These are phyloP conservation scores for Podospora anserina DNA, from an alignment of 495 filamentous ascomycete species.

Conservation along the genomic window DNA sequence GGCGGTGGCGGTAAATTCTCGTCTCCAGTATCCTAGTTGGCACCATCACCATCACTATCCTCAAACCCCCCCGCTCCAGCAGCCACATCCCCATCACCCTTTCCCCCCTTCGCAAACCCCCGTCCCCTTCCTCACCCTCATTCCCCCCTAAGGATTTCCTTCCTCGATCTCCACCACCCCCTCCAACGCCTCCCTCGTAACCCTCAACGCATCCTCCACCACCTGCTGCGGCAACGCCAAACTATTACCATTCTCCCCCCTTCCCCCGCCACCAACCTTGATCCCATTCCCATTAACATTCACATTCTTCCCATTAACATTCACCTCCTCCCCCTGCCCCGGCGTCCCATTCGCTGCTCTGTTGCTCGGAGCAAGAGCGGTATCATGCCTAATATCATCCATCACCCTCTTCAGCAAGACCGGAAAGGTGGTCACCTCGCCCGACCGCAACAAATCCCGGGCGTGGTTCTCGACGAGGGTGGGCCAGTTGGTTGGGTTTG, in stretches of 20 bases:
- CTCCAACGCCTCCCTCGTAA: conserved; percentile 51
- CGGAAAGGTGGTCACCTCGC: conserved; percentile 52
- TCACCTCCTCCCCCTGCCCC: conserved; percentile 8
- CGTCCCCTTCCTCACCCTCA: too few species aligned
- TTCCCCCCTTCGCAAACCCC: too few species aligned
- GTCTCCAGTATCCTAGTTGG: too few species aligned
- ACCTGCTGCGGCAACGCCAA: conserved; percentile 50
- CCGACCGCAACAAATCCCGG: conserved; percentile 50
- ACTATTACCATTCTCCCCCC: conserved; percentile 20
- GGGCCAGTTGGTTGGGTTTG: conserved; percentile 53
- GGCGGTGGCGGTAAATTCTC: too few species aligned
- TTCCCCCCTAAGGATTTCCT: not conserved
- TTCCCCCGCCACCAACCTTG: not conserved
- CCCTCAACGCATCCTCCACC: conserved; percentile 51
- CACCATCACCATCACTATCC: too few species aligned
- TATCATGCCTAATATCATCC: conserved; percentile 53
- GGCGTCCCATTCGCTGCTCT: not conserved
- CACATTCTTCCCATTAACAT: conserved; percentile 9
- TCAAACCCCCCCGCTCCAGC: too few species aligned
- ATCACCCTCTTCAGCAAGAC: conserved; percentile 51
- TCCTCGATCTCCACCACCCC: conserved; percentile 48
- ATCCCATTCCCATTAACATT: conserved; percentile 1
- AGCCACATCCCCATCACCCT: too few species aligned
- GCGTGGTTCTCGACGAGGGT: conserved; percentile 51
- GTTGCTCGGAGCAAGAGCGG: conserved; percentile 22